phyloP scores from a whole-genome alignment of 78 protist species.

The Speleostelium caveatum region DNA sequence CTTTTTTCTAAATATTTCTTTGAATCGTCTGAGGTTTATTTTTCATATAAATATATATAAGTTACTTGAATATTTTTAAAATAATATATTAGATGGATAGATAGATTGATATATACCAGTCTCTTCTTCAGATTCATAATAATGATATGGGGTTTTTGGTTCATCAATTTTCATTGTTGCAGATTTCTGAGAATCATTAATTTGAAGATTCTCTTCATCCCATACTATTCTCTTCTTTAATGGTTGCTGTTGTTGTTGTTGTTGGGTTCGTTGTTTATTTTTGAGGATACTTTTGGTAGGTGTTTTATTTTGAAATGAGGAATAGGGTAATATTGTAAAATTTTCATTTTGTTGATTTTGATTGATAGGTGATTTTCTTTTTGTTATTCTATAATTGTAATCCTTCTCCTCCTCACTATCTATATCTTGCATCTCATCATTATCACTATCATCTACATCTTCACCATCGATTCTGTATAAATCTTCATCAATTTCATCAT shows the following conservation, averaged over 20 bases:
- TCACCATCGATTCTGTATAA: slow-evolving; percentile 12
- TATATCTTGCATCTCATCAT: too few species aligned
- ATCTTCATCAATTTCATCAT: slow-evolving; percentile 27
- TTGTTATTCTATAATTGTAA: neutral
- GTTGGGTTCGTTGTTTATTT: slow-evolving; percentile 12
- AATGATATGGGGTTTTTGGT: slow-evolving; percentile 75
- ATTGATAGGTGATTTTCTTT: neutral
- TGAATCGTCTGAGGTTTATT: slow-evolving; percentile 7
- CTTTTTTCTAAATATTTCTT: slow-evolving; percentile 62
- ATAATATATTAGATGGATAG: neutral
- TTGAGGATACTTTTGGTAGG: slow-evolving; percentile 66
- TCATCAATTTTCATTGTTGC: slow-evolving; percentile 73
- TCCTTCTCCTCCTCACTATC: slow-evolving; percentile 23
- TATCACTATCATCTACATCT: slow-evolving; percentile 25
- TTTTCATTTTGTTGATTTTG: neutral
- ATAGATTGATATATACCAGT: slow-evolving; percentile 9
- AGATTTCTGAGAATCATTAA: slow-evolving; percentile 38
- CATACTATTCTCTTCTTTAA: slow-evolving; percentile 56
- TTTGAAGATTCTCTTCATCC: slow-evolving; percentile 66
- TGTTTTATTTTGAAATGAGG: slow-evolving; percentile 7
- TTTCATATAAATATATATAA: neutral
- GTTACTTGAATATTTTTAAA: neutral
- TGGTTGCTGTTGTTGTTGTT: slow-evolving; percentile 17
- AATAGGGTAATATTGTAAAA: slow-evolving; percentile 55
- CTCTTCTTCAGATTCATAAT: slow-evolving; percentile 78